Percentiles rank a stretch among this genome's conserved stretches.
Conservation (phyloP, 1,284 basidiomycete genomes). For the Schizopora paradoxa region DNA sequence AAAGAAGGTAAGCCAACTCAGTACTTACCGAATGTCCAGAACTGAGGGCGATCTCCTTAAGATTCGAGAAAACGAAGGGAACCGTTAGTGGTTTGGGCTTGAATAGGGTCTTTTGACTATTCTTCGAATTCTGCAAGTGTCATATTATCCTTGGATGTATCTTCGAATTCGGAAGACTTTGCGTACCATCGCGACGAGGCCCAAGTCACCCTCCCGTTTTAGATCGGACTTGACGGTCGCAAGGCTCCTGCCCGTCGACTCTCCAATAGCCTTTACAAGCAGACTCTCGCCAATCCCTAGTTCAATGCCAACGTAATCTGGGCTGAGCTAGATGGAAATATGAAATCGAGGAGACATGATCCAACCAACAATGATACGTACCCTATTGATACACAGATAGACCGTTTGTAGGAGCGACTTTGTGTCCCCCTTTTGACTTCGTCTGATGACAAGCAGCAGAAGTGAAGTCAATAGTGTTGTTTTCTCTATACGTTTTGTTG, state of each 20-base stretch:
- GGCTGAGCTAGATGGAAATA: constrained; percentile 61
- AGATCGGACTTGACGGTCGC: constrained; percentile 87
- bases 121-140: constrained; percentile 74
- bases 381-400: constrained; percentile 96
- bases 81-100: constrained; percentile 90
- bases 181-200: constrained; percentile 87
- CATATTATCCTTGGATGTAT: not conserved
- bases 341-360: not conserved
- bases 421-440: constrained; percentile 66
- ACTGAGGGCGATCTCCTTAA: constrained; percentile 84
- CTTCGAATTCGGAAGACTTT: not conserved
- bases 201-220: constrained; percentile 92
- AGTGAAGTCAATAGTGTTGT: constrained; percentile 85
- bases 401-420: constrained; percentile 80
- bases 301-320: constrained; percentile 95
- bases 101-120: constrained; percentile 92
- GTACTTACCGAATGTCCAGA: constrained; percentile 71
- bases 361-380: constrained; percentile 34
- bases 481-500: constrained; percentile 95
- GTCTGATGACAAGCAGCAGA: constrained; percentile 83
- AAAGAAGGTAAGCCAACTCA: constrained; percentile 5
- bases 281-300: constrained; percentile 95
- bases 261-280: constrained; percentile 92
- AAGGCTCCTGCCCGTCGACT: constrained; percentile 86
- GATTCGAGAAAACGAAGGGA: constrained; percentile 78